Evolutionary conservation across 495 filamentous ascomycete species (phyloP), one percentile per base, ranked within the genome.

Genomic region (Melanomma pulvis-pyrius): DNA sequence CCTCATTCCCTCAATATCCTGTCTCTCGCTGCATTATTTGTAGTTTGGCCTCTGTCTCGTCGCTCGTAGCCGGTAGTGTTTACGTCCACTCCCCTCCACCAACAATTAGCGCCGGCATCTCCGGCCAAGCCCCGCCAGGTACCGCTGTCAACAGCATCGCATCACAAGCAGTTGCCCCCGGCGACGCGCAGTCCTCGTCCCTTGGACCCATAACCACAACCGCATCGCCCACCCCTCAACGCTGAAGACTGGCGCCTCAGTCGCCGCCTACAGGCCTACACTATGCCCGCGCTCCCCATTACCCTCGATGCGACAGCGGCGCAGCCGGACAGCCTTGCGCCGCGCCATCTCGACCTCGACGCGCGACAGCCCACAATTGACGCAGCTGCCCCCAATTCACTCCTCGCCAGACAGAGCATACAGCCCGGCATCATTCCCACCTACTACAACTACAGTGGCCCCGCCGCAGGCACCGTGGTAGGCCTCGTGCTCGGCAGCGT

Each of bases 401-500:
- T 56, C 57, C 3, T 29, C 34, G 57, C 9, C 25, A 22, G 24
- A 36, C 4, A 8, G 22, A 19, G 21, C 26, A 25, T 24, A 19
- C n/a, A 22, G 34, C 32, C 32, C 52, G 65, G 60, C 59, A 68
- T 71, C 50, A 68, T 71, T 26, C 69, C 69, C 12, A 68, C 69
- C 8, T 68, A 68, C 57, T 71, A 71, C 65, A 53, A 55, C 22
- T 21, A 58, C 55, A 71, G 74, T 53, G 83, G 87, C 12, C 90
- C 88, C 0, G 24, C 79, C 4, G 82, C 92, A 0, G 92, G 92
- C 36, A 83, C 86, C 21, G 84, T 96, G n/a, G 91, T 82, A 15
- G 92, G 92, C 65, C 93, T 96, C 57, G 86, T 92, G 25, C 84
- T 97, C 32, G 92, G 92, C 68, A 83, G 84, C 51, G 87, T 96